These are phyloP conservation scores for Rhododendron henanense DNA, from an alignment of 148 eudicot genomes.

Conservation along the genomic window DNA sequence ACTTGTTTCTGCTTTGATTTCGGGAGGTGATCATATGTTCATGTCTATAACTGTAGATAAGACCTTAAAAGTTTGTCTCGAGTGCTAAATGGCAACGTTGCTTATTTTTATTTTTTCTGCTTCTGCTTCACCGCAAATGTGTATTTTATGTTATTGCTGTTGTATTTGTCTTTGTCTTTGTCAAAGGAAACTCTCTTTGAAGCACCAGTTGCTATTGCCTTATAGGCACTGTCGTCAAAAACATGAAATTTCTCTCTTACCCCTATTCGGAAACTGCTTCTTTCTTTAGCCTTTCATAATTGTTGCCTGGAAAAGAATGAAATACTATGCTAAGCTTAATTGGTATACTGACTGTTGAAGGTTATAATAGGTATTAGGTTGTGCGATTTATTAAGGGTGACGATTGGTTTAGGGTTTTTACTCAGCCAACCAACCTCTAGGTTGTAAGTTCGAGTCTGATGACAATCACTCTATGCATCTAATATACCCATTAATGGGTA, in stretches of 20 bases:
- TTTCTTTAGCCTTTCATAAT: neutral
- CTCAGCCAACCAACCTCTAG: neutral
- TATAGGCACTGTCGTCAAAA: neutral
- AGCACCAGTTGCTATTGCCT: neutral
- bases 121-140: neutral
- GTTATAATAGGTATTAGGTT: neutral
- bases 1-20: slow-evolving; percentile 2
- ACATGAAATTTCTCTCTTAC: neutral
- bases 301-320: neutral
- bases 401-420: neutral
- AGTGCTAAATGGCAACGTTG: neutral
- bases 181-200: neutral
- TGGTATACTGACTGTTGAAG: neutral
- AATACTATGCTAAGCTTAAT: neutral
- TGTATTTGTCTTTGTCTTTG: neutral
- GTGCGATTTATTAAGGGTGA: neutral
- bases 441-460: neutral
- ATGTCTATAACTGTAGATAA: neutral
- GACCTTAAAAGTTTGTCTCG: neutral
- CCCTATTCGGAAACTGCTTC: neutral
- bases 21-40: neutral
- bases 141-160: neutral
- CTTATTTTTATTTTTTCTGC: neutral
- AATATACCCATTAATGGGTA: neutral
- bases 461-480: neutral